These are phyloP conservation scores for Phytophthora melonis DNA, from an alignment of 352 stramenopile species.

Conservation along the genomic window DNA sequence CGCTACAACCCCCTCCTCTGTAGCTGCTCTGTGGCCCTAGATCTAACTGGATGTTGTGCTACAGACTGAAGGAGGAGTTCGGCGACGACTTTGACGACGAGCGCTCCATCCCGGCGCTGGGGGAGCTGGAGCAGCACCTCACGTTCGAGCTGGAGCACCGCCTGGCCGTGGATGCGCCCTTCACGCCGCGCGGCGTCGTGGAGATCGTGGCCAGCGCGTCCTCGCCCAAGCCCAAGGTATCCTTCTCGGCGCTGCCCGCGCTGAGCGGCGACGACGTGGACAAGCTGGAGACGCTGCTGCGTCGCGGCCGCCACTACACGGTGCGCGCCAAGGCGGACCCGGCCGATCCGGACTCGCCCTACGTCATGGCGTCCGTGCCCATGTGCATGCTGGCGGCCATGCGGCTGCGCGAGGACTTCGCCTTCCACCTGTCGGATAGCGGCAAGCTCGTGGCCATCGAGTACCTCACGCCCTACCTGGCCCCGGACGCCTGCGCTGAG, in stretches of 20 bases:
- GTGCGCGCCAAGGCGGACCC: constrained; percentile 76
- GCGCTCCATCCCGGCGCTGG: constrained; percentile 28
- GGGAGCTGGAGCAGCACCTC: constrained; percentile 55
- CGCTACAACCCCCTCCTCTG: not conserved
- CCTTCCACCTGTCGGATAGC: constrained; percentile 83
- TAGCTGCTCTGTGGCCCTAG: constrained; percentile 5
- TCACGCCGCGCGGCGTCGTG: constrained; percentile 62
- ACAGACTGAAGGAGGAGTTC: constrained; percentile 75
- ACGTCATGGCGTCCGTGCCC: constrained; percentile 79
- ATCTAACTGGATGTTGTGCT: constrained; percentile 10
- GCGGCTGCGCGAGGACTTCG: constrained; percentile 80
- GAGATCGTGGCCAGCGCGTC: constrained; percentile 67
- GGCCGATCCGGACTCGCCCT: constrained; percentile 62
- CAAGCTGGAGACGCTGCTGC: constrained; percentile 59
- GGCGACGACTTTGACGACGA: constrained; percentile 73
- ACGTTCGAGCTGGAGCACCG: constrained; percentile 78
- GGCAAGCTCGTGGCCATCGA: constrained; percentile 85
- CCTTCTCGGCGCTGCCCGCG: constrained; percentile 59
- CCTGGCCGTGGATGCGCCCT: constrained; percentile 39
- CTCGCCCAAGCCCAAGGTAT: constrained; percentile 67
- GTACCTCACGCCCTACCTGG: constrained; percentile 76
- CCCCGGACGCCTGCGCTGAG: constrained; percentile 47
- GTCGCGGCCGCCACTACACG: constrained; percentile 66
- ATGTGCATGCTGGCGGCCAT: constrained; percentile 83
- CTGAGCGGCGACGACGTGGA: constrained; percentile 56